Evolutionary conservation across 768 basidiomycete genomes (phyloP).

Genomic region (Gloeostereum incarnatum): DNA sequence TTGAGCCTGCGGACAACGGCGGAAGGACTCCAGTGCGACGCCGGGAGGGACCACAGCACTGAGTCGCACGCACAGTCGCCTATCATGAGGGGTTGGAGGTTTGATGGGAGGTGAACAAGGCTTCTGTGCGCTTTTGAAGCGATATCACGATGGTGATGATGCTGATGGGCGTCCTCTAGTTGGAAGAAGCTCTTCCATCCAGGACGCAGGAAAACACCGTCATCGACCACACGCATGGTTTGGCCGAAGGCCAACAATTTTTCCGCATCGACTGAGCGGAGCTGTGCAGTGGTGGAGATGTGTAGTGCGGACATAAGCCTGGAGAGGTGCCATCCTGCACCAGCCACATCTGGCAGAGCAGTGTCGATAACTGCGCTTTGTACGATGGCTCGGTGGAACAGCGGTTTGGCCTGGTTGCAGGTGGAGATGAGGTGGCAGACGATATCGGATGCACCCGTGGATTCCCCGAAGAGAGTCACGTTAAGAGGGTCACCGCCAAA

Average conservation of each 20-base stretch:
- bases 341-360: slow-evolving; percentile 46
- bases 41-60: slow-evolving; percentile 49
- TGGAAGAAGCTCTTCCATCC: slow-evolving; percentile 45
- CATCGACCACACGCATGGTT: slow-evolving; percentile 52
- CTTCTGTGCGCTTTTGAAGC: too few species aligned
- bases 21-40: slow-evolving; percentile 53
- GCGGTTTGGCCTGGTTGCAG: slow-evolving; percentile 45
- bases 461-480: slow-evolving; percentile 41
- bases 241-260: slow-evolving; percentile 44
- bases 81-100: slow-evolving; percentile 62
- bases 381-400: slow-evolving; percentile 70
- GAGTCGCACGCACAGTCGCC: slow-evolving; percentile 65
- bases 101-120: slow-evolving; percentile 15
- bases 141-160: slow-evolving; percentile 16
- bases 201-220: slow-evolving; percentile 56
- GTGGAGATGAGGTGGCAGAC: slow-evolving; percentile 55
- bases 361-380: slow-evolving; percentile 63
- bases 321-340: slow-evolving; percentile 60
- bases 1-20: slow-evolving; percentile 60
- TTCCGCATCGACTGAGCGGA: slow-evolving; percentile 49
- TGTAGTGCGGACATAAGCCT: slow-evolving; percentile 50
- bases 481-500: slow-evolving; percentile 65
- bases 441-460: slow-evolving; percentile 50
- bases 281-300: slow-evolving; percentile 46
- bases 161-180: slow-evolving; percentile 21